phyloP scores from a whole-genome alignment of 2,329 filamentous ascomycete species.

The Xylariaceae sp. region DNA sequence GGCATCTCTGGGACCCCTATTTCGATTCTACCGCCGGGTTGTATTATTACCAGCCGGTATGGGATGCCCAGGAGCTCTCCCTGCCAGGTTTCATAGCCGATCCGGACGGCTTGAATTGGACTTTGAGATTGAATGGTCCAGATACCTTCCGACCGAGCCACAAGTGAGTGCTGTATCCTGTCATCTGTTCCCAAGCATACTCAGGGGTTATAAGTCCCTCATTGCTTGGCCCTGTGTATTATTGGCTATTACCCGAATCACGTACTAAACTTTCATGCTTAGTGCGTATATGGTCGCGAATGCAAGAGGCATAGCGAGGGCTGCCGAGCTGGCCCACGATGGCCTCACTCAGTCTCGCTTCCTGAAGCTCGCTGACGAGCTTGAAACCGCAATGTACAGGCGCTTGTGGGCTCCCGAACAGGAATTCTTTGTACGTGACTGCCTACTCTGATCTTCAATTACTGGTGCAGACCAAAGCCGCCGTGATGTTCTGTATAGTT shows the following conservation, averaged over 20 bases:
- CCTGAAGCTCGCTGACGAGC: constrained; percentile 29
- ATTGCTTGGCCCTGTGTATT: background rate
- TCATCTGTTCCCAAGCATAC: background rate
- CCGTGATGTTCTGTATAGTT: background rate
- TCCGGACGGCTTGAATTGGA: constrained; percentile 28
- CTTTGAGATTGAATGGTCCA: constrained; percentile 34
- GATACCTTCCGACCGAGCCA: constrained; percentile 39
- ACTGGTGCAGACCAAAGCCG: background rate
- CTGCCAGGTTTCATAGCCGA: constrained; percentile 36
- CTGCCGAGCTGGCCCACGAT: constrained; percentile 34
- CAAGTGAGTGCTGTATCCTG: constrained; percentile 26
- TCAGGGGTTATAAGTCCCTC: too few species aligned
- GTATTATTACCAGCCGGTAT: constrained; percentile 39
- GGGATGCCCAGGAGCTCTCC: constrained; percentile 40
- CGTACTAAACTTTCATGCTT: constrained; percentile 1
- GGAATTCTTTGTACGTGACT: constrained; percentile 33
- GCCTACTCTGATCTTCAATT: background rate
- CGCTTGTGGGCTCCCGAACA: constrained; percentile 36
- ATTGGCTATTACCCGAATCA: too few species aligned
- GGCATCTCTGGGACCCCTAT: constrained; percentile 36
- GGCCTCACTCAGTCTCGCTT: constrained; percentile 29
- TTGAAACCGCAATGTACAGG: constrained; percentile 33
- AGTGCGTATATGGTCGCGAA: constrained; percentile 38
- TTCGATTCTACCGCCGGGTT: constrained; percentile 34
- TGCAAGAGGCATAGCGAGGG: constrained; percentile 35